Percentiles rank a stretch among this genome's conserved stretches.
These are phyloP conservation scores for Raphanus sativus DNA, from an alignment of 345 rosid species.

Conservation along the genomic window DNA sequence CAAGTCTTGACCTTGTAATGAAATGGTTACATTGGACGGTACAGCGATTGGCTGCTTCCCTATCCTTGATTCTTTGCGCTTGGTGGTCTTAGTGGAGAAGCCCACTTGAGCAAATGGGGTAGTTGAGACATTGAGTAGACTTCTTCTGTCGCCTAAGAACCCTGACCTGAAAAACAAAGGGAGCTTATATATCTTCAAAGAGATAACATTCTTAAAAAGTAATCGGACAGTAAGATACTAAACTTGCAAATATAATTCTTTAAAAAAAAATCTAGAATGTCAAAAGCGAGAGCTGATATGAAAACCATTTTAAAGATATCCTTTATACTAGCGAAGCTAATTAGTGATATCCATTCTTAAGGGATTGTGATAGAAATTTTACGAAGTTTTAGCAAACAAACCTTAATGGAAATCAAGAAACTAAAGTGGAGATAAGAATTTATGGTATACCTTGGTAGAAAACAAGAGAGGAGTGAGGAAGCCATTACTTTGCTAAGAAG, in stretches of 20 bases:
- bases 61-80: conserved; percentile 89
- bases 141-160: neutral
- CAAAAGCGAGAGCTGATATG: no score
- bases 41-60: conserved; percentile 81
- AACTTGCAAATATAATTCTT: neutral
- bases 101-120: conserved; percentile 44
- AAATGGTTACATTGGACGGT: conserved; percentile 71
- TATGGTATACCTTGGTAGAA: conserved; percentile 54
- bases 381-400: neutral
- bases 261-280: neutral
- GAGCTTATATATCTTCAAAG: conserved; percentile 11
- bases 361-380: no score
- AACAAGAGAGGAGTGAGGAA: conserved; percentile 57
- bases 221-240: neutral
- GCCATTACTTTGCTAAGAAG: conserved; percentile 45
- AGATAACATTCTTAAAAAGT: neutral
- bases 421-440: neutral
- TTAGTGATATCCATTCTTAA: neutral
- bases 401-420: neutral
- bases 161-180: neutral
- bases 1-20: conserved; percentile 61
- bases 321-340: neutral
- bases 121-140: conserved; percentile 31
- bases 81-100: conserved; percentile 49
- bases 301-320: neutral